Percentiles rank a stretch among this genome's conserved stretches.
Conservation (phyloP, 225 moss, liverwort and hornwort genomes). For the Bryoerythrophyllum caledonicum region DNA sequence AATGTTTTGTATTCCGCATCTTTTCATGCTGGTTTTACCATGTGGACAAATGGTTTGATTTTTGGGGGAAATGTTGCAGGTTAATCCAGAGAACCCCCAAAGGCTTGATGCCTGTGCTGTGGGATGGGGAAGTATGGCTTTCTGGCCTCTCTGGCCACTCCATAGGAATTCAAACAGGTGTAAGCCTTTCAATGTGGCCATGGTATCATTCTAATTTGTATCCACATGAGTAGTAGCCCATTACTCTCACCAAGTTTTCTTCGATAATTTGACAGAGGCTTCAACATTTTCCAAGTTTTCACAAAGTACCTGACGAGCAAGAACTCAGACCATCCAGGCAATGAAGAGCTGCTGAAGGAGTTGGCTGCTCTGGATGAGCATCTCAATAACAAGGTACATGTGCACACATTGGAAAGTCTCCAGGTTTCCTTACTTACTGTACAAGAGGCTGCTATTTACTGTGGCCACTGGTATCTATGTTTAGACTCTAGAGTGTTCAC, state of each 20-base stretch:
- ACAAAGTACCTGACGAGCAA: constrained; percentile 65
- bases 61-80: constrained; percentile 36
- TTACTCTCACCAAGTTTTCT: background rate
- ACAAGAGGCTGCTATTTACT: background rate
- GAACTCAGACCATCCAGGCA: constrained; percentile 52
- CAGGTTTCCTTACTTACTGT: background rate
- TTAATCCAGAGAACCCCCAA: constrained; percentile 77
- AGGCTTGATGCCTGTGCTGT: constrained; percentile 84
- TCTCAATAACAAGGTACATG: constrained; percentile 29
- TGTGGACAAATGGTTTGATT: background rate
- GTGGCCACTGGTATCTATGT: no score
- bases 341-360: constrained; percentile 60
- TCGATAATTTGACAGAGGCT: constrained; percentile 53
- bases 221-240: no score
- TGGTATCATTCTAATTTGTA: background rate
- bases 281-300: constrained; percentile 65
- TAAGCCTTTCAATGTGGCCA: constrained; percentile 32
- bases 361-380: constrained; percentile 65
- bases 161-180: constrained; percentile 62
- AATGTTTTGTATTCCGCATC: constrained; percentile 23
- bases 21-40: no score
- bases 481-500: no score
- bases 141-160: constrained; percentile 60
- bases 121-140: constrained; percentile 81
- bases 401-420: background rate